A percentile compares a stretch with the other conserved stretches of the same genome.
phyloP scores from a whole-genome alignment of 371 early-diverging fungal genomes.

The Saksenaea oblongispora region DNA sequence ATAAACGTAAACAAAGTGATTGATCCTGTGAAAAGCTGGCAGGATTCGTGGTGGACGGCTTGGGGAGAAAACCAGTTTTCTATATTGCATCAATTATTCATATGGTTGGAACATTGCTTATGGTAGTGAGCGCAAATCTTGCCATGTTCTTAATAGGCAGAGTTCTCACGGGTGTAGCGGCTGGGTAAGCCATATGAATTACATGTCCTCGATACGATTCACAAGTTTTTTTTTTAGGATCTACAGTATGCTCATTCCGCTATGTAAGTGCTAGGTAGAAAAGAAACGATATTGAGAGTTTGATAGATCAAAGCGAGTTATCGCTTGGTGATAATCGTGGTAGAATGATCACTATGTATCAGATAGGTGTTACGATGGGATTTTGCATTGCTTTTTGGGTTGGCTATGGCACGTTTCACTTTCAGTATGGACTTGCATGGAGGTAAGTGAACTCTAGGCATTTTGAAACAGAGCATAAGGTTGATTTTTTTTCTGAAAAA shows the following conservation, averaged over 20 bases:
- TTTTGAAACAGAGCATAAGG: slow-evolving; percentile 21
- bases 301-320: slow-evolving; percentile 81
- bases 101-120: slow-evolving; percentile 69
- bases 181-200: slow-evolving; percentile 48
- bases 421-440: slow-evolving; percentile 47
- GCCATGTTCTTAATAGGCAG: slow-evolving; percentile 72
- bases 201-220: not conserved
- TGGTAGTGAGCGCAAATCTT: slow-evolving; percentile 51
- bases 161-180: slow-evolving; percentile 63
- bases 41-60: slow-evolving; percentile 36
- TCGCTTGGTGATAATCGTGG: slow-evolving; percentile 85
- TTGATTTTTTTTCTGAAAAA: not conserved
- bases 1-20: slow-evolving; percentile 1
- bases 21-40: slow-evolving; percentile 28
- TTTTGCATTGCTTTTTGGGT: slow-evolving; percentile 49
- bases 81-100: slow-evolving; percentile 65
- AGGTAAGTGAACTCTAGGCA: slow-evolving; percentile 11
- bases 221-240: slow-evolving; percentile 14
- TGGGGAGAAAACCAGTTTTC: slow-evolving; percentile 41
- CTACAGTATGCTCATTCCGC: slow-evolving; percentile 39
- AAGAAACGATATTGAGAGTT: not conserved
- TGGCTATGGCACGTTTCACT: slow-evolving; percentile 29
- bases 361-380: slow-evolving; percentile 82
- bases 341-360: slow-evolving; percentile 86
- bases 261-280: slow-evolving; percentile 27